Base-by-base conservation (phyloP, 257 asterid species). In the Lithospermum erythrorhizon region DNA sequence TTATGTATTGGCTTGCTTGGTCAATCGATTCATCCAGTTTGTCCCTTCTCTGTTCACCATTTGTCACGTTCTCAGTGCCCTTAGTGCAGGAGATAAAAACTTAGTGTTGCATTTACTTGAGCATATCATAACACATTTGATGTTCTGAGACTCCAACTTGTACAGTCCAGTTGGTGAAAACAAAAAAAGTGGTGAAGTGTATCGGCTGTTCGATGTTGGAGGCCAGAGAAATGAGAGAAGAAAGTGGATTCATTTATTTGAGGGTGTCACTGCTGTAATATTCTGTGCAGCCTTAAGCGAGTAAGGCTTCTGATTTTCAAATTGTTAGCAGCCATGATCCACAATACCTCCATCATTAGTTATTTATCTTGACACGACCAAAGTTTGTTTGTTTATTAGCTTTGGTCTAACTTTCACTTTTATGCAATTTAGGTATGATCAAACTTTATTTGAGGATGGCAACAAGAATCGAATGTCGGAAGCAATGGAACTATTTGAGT, bases 171-270 rank as follows among this genome's bases (percentile, higher is more conserved):
- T 93, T 69, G 95, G 97, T 59, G 94, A 83, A 78, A 93, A 86
- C 79, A 93, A 93, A 78, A 93, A 75, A 72, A 87, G 97, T 67
- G 99, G 97, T 55, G 99, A 93, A 77, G 96, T 89, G 53, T 93
- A 93, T 70, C 80, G 93, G 55, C 89, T 93, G 65, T 93, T 81
- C 68, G 99, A 93, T 70, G 99, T 93, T 62, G 99, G 99, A 69
- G 99, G 97, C 76, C 99, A 93, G 83, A 86, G 91, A 82, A 93
- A 93, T 75, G 99, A 89, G 78, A 83, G 97, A 83, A 86, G 99
- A 71, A 93, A 87, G 75, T 93, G 99, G 99, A 93, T 93, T 70
- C 97, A 93, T 85, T 84, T 93, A 57, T 93, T 93, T 58, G 99
- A 93, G 79, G 99, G 97, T 48, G 97, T 93, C 63, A 80, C 99